Evolutionary conservation across 2,329 filamentous ascomycete genomes (phyloP), one percentile per base, ranked within the genome.

Genomic region (Fusarium sp.): DNA sequence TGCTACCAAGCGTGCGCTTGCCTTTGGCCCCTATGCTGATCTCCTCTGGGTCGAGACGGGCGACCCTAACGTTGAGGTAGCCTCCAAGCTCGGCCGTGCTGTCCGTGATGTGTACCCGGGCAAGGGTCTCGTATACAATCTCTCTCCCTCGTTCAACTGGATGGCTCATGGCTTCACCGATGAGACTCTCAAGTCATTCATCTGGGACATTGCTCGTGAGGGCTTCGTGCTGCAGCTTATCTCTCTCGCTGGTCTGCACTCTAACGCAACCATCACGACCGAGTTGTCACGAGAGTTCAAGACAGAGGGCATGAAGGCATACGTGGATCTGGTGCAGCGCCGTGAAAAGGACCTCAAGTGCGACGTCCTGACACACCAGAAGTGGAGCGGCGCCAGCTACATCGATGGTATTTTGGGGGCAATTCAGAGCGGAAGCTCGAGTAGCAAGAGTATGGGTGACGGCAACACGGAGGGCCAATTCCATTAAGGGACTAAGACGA

Each of bases 81-180:
- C 94, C 0, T 85, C 88, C 4, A 85, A 87, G 53, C 94, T 99
- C 54, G 93, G 93, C 12, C 87, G 88, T 11, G 89, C 94, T 47
- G 96, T 99, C 65, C 90, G 92, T 58, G 82, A 84, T 0, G 84
- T 82, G 4, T 85, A 89, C 75, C 94, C 94, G 0, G 90, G 89
- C 65, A 98, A 98, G 87, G 92, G 93, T 37, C 88, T 99, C 27
- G 95, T 98, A 0, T 99, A 99, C 84, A 99, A 99, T 83, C 88
- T 99, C 2, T 95, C 92, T 6, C 96, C 96, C 1, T 97, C 94
- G 9, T 99, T 99, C 88, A 98, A 99, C 86, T 99, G 96, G 96
- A 96, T 97, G 90, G 90, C 90, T 11, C 95, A 98, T 78, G 96
- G 95, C 31, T 99, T 98, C 82, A 91, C 89, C 4, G 90, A 94